Evolutionary conservation across 2,329 filamentous ascomycete species (phyloP).

Genomic region (Ophiostoma sp.): DNA sequence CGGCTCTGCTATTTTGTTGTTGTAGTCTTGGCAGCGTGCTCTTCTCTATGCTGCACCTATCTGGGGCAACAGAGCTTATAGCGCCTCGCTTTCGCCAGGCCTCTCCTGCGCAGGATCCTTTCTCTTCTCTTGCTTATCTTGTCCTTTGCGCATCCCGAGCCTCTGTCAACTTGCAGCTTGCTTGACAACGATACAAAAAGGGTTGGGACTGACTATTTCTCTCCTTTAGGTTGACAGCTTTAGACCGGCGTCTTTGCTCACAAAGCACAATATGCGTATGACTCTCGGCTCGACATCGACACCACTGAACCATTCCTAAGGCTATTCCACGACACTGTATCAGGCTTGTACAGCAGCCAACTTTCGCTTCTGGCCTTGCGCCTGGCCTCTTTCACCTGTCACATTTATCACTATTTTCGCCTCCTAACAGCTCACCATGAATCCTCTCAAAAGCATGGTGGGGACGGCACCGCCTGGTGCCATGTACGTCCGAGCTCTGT

Average conservation of each 20-base stretch:
- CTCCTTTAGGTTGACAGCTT: not conserved
- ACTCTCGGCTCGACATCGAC: conserved; percentile 44
- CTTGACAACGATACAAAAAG: too few relatives aligned
- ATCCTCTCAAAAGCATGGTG: conserved; percentile 45
- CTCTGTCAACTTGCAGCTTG: not conserved
- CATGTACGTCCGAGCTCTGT: conserved; percentile 91
- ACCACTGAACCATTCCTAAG: conserved; percentile 23
- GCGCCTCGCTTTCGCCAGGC: not conserved
- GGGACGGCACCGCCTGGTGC: conserved; percentile 57
- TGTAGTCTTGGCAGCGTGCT: not conserved
- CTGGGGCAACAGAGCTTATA: not conserved
- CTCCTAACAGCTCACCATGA: conserved; percentile 42
- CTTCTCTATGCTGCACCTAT: not conserved
- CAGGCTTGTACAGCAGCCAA: conserved; percentile 10
- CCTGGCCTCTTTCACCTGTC: not conserved
- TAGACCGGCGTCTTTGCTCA: conserved; percentile 12
- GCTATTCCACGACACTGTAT: conserved; percentile 21
- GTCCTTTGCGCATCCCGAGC: not conserved
- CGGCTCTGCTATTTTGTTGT: not conserved
- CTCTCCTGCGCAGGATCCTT: not conserved
- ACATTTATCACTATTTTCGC: not conserved
- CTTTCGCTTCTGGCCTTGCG: conserved; percentile 9
- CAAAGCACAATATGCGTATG: conserved; percentile 49
- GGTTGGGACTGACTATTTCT: too few relatives aligned
- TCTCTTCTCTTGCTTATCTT: not conserved